Evolutionary conservation across 768 basidiomycete genomes (phyloP).

Genomic region (Multifurca ochricompacta): DNA sequence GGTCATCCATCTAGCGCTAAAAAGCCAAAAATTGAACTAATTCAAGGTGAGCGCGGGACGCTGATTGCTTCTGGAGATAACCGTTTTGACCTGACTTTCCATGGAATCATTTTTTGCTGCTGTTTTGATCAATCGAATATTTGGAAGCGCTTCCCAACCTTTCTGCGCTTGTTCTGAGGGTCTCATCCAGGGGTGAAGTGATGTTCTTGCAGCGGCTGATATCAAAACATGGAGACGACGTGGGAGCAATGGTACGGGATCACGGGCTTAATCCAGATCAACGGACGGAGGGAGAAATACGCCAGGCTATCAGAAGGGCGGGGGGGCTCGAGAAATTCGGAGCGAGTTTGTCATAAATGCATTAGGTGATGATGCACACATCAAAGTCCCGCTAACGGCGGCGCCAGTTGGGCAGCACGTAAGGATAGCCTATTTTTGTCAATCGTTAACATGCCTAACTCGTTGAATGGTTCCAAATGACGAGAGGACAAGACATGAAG

Average conservation of each 20-base stretch:
- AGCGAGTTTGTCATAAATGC: neutral
- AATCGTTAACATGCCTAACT: neutral
- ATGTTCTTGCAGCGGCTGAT: slow-evolving; percentile 60
- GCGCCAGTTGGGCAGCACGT: slow-evolving; percentile 1
- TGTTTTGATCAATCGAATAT: slow-evolving; percentile 5
- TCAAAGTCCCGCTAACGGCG: slow-evolving; percentile 10
- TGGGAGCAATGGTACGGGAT: slow-evolving; percentile 73
- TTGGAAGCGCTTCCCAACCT: slow-evolving; percentile 14
- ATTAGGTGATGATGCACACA: slow-evolving; percentile 1
- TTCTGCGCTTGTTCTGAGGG: slow-evolving; percentile 31
- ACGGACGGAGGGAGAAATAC: slow-evolving; percentile 73
- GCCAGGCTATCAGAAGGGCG: slow-evolving; percentile 51
- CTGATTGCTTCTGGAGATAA: slow-evolving; percentile 19
- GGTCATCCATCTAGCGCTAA: slow-evolving; percentile 3
- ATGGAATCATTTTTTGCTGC: slow-evolving; percentile 15
- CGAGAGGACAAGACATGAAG: neutral
- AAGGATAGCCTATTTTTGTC: slow-evolving; percentile 18
- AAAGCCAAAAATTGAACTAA: slow-evolving; percentile 7
- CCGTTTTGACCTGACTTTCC: slow-evolving; percentile 16
- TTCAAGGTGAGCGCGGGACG: slow-evolving; percentile 18
- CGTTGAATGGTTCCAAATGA: slow-evolving; percentile 6
- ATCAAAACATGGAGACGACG: slow-evolving; percentile 60
- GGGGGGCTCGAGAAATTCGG: slow-evolving; percentile 34
- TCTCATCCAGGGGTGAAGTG: slow-evolving; percentile 62
- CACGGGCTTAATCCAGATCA: slow-evolving; percentile 75